Conservation (phyloP, 1,139 yeast genomes). For the Magnusiomyces paraingens region DNA sequence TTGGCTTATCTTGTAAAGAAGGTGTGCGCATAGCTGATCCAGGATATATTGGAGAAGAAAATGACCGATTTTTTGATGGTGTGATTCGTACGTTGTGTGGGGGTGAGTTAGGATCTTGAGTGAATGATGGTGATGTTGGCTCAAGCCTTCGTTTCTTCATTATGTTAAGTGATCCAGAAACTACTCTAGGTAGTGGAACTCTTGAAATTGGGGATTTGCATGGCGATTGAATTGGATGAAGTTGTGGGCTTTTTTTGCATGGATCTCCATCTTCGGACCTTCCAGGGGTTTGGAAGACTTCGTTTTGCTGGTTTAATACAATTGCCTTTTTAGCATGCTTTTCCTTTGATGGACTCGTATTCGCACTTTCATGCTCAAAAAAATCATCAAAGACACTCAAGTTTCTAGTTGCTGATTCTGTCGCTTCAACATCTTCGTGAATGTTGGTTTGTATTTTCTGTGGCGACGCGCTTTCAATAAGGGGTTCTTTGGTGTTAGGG, state of each 20-base stretch:
- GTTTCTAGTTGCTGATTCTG: no score
- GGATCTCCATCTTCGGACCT: background rate
- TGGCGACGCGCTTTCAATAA: no score
- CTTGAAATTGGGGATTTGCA: conserved; percentile 21
- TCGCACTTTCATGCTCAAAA: no score
- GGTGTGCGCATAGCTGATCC: conserved; percentile 24
- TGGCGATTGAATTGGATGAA: conserved; percentile 21
- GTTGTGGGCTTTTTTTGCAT: background rate
- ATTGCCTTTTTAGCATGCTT: background rate
- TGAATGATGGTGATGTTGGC: conserved; percentile 18
- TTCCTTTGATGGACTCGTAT: background rate
- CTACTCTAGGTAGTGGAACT: conserved; percentile 23
- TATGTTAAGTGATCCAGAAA: conserved; percentile 22
- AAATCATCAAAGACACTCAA: no score
- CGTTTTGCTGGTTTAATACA: background rate
- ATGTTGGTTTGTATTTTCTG: no score
- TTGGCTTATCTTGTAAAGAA: conserved; percentile 28
- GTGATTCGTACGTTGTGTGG: conserved; percentile 17
- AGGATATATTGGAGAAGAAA: conserved; percentile 22
- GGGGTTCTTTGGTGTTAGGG: no score
- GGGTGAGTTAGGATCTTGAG: conserved; percentile 8
- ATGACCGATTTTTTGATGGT: conserved; percentile 25
- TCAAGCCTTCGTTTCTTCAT: conserved; percentile 26
- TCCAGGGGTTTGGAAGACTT: background rate
- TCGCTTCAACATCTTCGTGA: no score